Evolutionary conservation across 257 asterid species (phyloP), one percentile per base, ranked within the genome.

Genomic region (Nicotiana sylvestris): DNA sequence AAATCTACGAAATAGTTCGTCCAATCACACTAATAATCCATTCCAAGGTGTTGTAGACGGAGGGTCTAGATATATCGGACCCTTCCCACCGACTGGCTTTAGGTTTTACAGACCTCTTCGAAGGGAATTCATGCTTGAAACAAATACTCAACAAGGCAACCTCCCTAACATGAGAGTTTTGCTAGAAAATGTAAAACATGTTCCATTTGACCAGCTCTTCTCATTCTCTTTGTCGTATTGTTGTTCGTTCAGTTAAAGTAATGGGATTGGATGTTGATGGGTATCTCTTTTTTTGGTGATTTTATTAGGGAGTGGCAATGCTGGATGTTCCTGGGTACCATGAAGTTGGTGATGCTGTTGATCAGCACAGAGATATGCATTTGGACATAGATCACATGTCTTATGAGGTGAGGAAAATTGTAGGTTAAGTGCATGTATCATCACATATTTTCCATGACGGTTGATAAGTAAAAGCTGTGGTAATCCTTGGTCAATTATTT

Each of bases 341-440:
- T 78, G 98, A 89, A 82, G 83, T 86, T 56, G 89, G 87, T 67
- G 90, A 83, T 86, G 66, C 85, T 51, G 55, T 81, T 82, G 99
- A 93, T 87, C 99, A 88, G 89, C 94, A 89, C 86, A 85, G 93
- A 76, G 98, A 93, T 65, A 82, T 86, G 89, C 88, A 91, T 39
- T 78, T 85, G 86, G 92, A 90, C 65, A 82, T 90, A 55, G 93
- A 88, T 87, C 91, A 81, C 83, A 89, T 86, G 92, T 85, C 91
- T 4, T 94, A 95, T 78, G 98, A 95, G 97, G 99, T 92, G 85
- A 85, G 43, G 60, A 68, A 18, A 6, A 74, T 74, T 74, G 39
- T 74, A 25, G 8, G 39, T 51, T 74, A 49, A 25, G 32, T 27
- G 43, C 49, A 66, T 66, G 27, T n/a, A 8, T 13, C 72, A 13